phyloP scores from a whole-genome alignment of 768 basidiomycete species.

The Botryobasidium botryosum region DNA sequence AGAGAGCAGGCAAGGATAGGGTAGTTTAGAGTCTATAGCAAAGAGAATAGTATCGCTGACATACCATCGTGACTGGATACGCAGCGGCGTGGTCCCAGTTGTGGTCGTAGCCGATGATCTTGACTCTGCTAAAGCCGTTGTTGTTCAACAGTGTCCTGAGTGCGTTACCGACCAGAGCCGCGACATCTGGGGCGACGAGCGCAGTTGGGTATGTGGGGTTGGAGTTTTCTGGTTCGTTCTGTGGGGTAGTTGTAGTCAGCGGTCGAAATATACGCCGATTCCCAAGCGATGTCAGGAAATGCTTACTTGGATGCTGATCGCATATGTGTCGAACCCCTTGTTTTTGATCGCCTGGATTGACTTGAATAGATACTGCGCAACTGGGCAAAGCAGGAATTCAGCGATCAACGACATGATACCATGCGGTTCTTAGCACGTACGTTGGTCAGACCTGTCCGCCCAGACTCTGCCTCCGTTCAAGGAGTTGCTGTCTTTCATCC shows the following conservation, averaged over 20 bases:
- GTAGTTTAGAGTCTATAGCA: neutral
- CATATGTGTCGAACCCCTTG: conserved; percentile 43
- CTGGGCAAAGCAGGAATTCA: conserved; percentile 22
- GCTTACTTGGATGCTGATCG: conserved; percentile 37
- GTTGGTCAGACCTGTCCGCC: neutral
- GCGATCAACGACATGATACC: neutral
- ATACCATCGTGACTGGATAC: conserved; percentile 42
- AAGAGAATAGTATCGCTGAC: conserved; percentile 8
- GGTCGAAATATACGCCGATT: neutral
- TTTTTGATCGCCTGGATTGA: conserved; percentile 48
- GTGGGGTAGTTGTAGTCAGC: conserved; percentile 8
- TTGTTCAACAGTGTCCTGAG: conserved; percentile 44
- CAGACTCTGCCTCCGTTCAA: conserved; percentile 7
- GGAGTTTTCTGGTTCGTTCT: conserved; percentile 39
- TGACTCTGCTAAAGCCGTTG: conserved; percentile 40
- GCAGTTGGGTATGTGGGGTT: conserved; percentile 56
- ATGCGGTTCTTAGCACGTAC: conserved; percentile 1
- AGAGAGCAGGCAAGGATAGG: neutral
- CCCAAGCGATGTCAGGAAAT: neutral
- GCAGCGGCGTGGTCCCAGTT: conserved; percentile 53
- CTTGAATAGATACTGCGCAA: conserved; percentile 57
- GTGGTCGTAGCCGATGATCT: conserved; percentile 53
- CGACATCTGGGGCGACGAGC: conserved; percentile 33
- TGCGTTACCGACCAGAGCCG: conserved; percentile 39
- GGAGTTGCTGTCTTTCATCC: conserved; percentile 50